These are phyloP conservation scores for Perkinsus marinus DNA, from an alignment of 169 alveolate genomes.

Conservation along the genomic window DNA sequence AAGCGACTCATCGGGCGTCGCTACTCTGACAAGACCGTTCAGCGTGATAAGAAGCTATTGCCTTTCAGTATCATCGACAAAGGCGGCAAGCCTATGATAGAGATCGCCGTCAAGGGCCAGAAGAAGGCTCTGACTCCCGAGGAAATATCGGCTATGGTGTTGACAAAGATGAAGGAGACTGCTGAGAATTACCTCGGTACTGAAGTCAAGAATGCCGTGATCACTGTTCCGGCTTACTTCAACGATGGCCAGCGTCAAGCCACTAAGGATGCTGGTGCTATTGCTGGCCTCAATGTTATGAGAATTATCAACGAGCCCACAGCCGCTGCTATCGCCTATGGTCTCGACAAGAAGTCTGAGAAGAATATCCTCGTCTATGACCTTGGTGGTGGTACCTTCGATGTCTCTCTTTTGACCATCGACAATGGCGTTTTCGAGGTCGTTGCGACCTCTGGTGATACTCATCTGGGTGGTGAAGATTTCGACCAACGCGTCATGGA, in stretches of 20 bases:
- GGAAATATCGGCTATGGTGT: constrained; percentile 95
- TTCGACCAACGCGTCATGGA: constrained; percentile 90
- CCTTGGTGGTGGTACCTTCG: constrained; percentile 99
- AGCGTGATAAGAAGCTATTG: constrained; percentile 80
- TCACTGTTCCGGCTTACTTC: constrained; percentile 97
- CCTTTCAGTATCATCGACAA: constrained; percentile 86
- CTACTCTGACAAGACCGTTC: constrained; percentile 84
- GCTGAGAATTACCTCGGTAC: constrained; percentile 92
- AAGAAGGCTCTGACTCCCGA: constrained; percentile 88
- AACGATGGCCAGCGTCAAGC: constrained; percentile 98
- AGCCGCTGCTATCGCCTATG: constrained; percentile 99
- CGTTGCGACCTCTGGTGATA: constrained; percentile 94
- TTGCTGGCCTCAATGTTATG: constrained; percentile 93
- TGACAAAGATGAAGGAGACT: constrained; percentile 87
- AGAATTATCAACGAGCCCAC: constrained; percentile 98
- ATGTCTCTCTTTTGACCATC: constrained; percentile 91
- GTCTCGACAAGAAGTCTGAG: constrained; percentile 90
- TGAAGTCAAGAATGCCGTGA: constrained; percentile 84
- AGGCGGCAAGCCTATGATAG: constrained; percentile 84
- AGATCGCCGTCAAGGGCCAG: constrained; percentile 74
- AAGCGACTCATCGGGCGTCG: constrained; percentile 96
- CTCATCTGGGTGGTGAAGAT: constrained; percentile 99
- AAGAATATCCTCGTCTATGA: constrained; percentile 92
- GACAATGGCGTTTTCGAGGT: constrained; percentile 97
- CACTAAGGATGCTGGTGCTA: constrained; percentile 97